Conservation (phyloP, 225 moss, liverwort and hornwort species). For the Straminergon stramineum region DNA sequence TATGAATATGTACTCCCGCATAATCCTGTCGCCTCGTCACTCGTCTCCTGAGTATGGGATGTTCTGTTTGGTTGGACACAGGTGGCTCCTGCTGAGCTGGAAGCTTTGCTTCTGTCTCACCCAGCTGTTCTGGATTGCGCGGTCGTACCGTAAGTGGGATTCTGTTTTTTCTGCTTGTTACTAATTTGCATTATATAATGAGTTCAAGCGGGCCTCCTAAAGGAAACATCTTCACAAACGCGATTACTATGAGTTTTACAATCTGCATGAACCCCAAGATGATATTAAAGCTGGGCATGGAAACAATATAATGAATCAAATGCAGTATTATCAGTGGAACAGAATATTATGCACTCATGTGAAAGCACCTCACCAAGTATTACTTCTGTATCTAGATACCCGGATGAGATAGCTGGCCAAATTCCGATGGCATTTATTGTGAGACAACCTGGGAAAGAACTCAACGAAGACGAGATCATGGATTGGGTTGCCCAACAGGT, state of each 20-base stretch:
- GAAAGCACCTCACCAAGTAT: background rate
- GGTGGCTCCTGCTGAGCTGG: slow-evolving; percentile 46
- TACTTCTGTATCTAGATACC: background rate
- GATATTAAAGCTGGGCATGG: background rate
- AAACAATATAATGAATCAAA: background rate
- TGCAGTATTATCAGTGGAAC: background rate
- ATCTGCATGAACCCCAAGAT: background rate
- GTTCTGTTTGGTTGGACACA: background rate
- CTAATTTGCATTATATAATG: background rate
- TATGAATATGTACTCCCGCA: background rate
- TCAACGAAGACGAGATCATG: slow-evolving; percentile 2
- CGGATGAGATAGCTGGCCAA: slow-evolving; percentile 16
- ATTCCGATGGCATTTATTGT: slow-evolving; percentile 40
- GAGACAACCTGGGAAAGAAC: background rate
- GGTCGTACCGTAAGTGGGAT: slow-evolving; percentile 35
- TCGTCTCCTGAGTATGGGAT: background rate
- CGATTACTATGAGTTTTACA: background rate
- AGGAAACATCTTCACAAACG: background rate
- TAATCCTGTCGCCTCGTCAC: background rate
- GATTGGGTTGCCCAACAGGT: slow-evolving; percentile 24
- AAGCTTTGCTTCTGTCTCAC: slow-evolving; percentile 38
- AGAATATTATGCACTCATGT: background rate
- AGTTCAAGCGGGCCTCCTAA: background rate
- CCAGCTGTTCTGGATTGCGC: slow-evolving; percentile 39
- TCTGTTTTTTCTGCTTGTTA: background rate